A percentile compares a stretch with the other conserved stretches of the same genome.
phyloP scores from a whole-genome alignment of 495 filamentous ascomycete species.

The Barbatosphaeria neglecta region DNA sequence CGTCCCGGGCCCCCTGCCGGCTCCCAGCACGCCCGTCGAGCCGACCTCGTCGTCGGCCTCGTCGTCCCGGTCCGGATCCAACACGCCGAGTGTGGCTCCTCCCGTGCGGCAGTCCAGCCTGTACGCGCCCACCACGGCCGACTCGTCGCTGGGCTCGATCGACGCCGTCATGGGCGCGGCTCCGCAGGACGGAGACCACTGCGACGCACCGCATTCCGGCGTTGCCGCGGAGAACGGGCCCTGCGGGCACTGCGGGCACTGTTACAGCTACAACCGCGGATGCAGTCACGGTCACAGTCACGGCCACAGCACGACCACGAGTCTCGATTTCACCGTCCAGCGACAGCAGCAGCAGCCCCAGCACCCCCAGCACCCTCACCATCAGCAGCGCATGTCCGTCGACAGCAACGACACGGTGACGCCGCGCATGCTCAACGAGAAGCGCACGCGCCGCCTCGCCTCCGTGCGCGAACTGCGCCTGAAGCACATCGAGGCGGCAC shows the following conservation, averaged over 20 bases:
- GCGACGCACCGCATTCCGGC: too few species aligned
- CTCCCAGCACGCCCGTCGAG: too few species aligned
- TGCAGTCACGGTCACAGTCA: too few species aligned
- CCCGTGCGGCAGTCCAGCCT: background rate
- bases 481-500: background rate
- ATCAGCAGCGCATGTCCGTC: background rate
- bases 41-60: background rate
- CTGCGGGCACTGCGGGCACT: too few species aligned
- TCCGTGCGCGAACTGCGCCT: background rate
- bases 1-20: background rate
- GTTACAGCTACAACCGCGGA: too few species aligned
- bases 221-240: too few species aligned
- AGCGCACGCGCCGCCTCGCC: background rate
- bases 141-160: background rate
- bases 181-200: background rate
- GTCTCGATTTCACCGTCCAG: too few species aligned
- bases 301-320: too few species aligned
- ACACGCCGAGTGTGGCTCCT: background rate
- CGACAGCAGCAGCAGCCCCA: background rate
- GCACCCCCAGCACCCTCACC: background rate
- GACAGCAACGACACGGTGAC: background rate
- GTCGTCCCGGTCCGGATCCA: background rate
- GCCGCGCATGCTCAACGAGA: background rate
- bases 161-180: background rate
- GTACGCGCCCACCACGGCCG: background rate